A percentile compares a stretch with the other conserved stretches of the same genome.
Conservation (phyloP, 2,329 filamentous ascomycete genomes). For the Sclerotinia nivalis region DNA sequence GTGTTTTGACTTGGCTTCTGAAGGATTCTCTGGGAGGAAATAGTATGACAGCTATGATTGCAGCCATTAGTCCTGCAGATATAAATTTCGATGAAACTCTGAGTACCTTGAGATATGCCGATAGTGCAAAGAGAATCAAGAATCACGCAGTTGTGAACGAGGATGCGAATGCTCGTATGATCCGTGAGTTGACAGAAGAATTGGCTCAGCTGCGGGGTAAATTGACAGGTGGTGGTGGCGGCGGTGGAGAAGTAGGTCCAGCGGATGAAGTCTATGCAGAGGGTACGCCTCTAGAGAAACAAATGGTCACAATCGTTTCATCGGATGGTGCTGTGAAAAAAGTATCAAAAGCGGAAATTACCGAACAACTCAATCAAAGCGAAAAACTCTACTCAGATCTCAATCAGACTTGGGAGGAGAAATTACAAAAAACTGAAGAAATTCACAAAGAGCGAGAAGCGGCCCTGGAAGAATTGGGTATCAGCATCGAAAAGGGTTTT, state of each 20-base stretch:
- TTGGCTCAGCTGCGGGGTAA: conserved; percentile 83
- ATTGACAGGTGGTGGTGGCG: conserved; percentile 59
- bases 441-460: conserved; percentile 97
- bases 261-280: conserved; percentile 86
- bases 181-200: conserved; percentile 95
- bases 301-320: conserved; percentile 92
- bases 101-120: conserved; percentile 91
- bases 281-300: conserved; percentile 88
- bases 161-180: conserved; percentile 98
- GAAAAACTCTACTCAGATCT: conserved; percentile 95
- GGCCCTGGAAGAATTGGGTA: conserved; percentile 92
- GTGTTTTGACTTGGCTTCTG: conserved; percentile 90
- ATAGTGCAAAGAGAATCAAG: conserved; percentile 98
- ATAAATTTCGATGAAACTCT: conserved; percentile 99
- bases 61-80: conserved; percentile 94
- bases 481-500: conserved; percentile 98
- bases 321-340: conserved; percentile 86
- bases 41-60: conserved; percentile 99
- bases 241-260: conserved; percentile 46
- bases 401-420: conserved; percentile 99
- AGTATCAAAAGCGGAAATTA: conserved; percentile 97
- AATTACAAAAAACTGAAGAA: conserved; percentile 88
- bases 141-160: conserved; percentile 99
- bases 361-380: conserved; percentile 91
- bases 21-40: conserved; percentile 98